Base-by-base conservation (phyloP, 495 filamentous ascomycete genomes). In the Penicillium cinerascens region DNA sequence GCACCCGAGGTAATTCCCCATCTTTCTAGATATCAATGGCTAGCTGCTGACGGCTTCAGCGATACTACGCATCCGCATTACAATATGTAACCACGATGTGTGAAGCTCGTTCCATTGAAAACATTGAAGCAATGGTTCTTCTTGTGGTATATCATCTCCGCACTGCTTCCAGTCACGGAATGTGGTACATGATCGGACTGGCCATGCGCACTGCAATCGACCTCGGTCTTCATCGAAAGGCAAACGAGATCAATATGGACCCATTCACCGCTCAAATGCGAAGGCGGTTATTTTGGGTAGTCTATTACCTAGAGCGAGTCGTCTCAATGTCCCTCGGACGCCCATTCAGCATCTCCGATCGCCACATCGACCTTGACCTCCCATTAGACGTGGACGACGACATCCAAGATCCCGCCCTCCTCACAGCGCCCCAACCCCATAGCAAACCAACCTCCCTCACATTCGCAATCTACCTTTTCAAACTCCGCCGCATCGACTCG, bases 181-280 rank as follows among this genome's bases (percentile, higher is more conserved):
- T 81, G 55, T 81, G 77, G 78, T 81, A 81, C 44, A 78, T 81
- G 74, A 74, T 81, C 37, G 77, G 77, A 25, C 66, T 81, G 21
- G 77, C 77, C 1, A 81, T 80, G 76, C 70, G 77, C 21, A 81
- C 74, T 11, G 76, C 74, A 26, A 77, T 81, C 33, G 77, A 81
- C 46, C 65, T 81, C 4, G 78, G 77, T 5, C 66, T 81, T 8
- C 77, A 81, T 41, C 64, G 75, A 29, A 77, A 73, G 49, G 72
- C 73, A 45, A 76, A 77, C 49, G 74, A 79, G 47, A 67, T 61
- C 43, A 73, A 68, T 40, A 56, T 80, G 26, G 67, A 79, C 20
- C 69, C 68, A 27, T 75, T 76, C 55, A 73, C 72, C 2, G 69
- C 71, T 4, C 76, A 80, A 44, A 70, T 78, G 66, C 70, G 76